Conservation (phyloP, 768 basidiomycete genomes). For the Suillus bovinus region DNA sequence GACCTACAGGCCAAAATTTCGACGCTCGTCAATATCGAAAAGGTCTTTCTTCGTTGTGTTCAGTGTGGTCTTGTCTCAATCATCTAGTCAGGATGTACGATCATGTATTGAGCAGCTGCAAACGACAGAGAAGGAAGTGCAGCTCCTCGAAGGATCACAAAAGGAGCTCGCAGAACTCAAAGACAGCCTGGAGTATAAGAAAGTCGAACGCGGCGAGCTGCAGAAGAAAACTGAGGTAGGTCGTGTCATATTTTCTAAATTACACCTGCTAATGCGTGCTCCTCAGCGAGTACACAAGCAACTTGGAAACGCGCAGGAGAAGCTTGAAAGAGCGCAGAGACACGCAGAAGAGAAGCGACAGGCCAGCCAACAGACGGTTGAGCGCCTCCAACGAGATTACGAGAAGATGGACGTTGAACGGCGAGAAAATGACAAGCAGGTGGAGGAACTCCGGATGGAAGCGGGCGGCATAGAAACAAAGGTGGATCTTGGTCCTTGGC, state of each 20-base stretch:
- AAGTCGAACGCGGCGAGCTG: constrained; percentile 73
- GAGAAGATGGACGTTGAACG: constrained; percentile 76
- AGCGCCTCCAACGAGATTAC: constrained; percentile 75
- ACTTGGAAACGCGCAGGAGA: constrained; percentile 77
- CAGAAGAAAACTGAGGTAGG: constrained; percentile 66
- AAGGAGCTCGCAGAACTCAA: constrained; percentile 69
- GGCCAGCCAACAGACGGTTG: constrained; percentile 72
- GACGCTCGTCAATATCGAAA: constrained; percentile 71
- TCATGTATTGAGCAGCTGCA: constrained; percentile 76
- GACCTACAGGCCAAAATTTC: constrained; percentile 78
- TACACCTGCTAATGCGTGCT: constrained; percentile 1
- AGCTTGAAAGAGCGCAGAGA: constrained; percentile 74
- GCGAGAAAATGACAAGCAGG: constrained; percentile 74
- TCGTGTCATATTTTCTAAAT: constrained; percentile 1
- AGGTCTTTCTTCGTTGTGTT: constrained; percentile 41
- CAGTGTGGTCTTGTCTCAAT: constrained; percentile 11
- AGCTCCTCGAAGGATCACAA: constrained; percentile 59
- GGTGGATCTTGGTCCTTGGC: constrained; percentile 36
- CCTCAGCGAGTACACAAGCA: constrained; percentile 79
- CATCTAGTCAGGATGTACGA: constrained; percentile 58
- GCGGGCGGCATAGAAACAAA: constrained; percentile 67
- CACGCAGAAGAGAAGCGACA: constrained; percentile 79
- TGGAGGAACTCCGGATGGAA: constrained; percentile 73
- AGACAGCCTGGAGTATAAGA: constrained; percentile 69
- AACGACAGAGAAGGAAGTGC: constrained; percentile 67